phyloP scores from a whole-genome alignment of 805 yeast species.

The Blastobotrys peoriensis region DNA sequence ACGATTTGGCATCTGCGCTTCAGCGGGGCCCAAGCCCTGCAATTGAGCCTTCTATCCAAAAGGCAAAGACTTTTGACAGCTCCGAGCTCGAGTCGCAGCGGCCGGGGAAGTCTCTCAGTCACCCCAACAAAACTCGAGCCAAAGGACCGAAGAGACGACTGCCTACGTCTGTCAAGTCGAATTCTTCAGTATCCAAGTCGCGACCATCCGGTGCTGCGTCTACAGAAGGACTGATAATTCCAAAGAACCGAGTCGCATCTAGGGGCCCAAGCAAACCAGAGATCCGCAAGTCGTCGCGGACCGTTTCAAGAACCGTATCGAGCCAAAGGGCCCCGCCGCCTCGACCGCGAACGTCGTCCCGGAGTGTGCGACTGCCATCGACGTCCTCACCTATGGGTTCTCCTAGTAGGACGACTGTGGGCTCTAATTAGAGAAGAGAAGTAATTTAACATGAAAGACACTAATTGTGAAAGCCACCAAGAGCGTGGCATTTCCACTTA shows the following conservation, averaged over 20 bases:
- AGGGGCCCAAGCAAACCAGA: conserved; percentile 11
- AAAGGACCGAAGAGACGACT: conserved; percentile 36
- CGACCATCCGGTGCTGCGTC: not conserved
- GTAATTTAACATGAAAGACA: no score
- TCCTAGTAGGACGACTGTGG: not conserved
- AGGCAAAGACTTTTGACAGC: conserved; percentile 21
- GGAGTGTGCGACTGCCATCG: conserved; percentile 5
- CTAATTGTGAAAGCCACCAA: not conserved
- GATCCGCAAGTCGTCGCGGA: conserved; percentile 18
- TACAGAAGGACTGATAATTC: not conserved
- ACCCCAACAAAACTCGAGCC: conserved; percentile 31
- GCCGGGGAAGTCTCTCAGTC: conserved; percentile 20
- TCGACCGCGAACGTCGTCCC: conserved; percentile 20
- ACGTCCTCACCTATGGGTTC: not conserved
- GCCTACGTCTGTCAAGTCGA: conserved; percentile 20
- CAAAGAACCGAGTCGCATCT: conserved; percentile 1
- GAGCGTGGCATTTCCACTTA: not conserved
- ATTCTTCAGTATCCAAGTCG: not conserved
- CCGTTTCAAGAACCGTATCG: conserved; percentile 11
- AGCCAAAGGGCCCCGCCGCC: conserved; percentile 10
- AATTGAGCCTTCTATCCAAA: conserved; percentile 8
- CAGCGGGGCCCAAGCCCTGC: conserved; percentile 14
- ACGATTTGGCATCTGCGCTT: conserved; percentile 10
- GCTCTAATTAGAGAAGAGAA: not conserved
- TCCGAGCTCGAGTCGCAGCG: conserved; percentile 4